These are phyloP conservation scores for Leersia perrieri DNA, from an alignment of 176 grass and related monocot genomes.

Conservation along the genomic window DNA sequence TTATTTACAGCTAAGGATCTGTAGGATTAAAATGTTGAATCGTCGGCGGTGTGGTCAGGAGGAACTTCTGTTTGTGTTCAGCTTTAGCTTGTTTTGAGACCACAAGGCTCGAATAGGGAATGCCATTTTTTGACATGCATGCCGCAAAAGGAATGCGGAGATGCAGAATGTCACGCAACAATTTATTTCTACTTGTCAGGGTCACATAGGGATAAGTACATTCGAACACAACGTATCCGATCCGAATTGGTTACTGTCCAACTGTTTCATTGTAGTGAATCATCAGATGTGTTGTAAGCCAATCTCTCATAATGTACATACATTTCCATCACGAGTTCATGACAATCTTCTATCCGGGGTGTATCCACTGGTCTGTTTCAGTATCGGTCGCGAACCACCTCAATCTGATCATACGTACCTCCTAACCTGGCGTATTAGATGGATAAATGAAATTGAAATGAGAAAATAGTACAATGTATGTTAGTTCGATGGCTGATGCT, in stretches of 20 bases:
- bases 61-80: no score
- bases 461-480: neutral
- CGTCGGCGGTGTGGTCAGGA: no score
- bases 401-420: neutral
- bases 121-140: no score
- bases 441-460: neutral
- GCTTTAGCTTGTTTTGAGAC: no score
- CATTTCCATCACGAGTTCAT: neutral
- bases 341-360: neutral
- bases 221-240: neutral
- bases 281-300: neutral
- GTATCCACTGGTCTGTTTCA: neutral
- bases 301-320: neutral
- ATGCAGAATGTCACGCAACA: neutral
- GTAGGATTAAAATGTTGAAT: no score
- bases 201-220: neutral
- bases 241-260: no score
- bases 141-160: neutral
- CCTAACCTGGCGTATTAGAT: neutral
- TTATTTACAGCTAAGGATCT: no score
- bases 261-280: neutral
- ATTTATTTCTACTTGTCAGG: neutral
- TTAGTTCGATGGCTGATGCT: neutral
- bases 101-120: no score
- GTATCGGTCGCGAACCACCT: neutral